These are phyloP conservation scores for Neonectria neomacrospora DNA, from an alignment of 2,329 filamentous ascomycete species.

Conservation along the genomic window DNA sequence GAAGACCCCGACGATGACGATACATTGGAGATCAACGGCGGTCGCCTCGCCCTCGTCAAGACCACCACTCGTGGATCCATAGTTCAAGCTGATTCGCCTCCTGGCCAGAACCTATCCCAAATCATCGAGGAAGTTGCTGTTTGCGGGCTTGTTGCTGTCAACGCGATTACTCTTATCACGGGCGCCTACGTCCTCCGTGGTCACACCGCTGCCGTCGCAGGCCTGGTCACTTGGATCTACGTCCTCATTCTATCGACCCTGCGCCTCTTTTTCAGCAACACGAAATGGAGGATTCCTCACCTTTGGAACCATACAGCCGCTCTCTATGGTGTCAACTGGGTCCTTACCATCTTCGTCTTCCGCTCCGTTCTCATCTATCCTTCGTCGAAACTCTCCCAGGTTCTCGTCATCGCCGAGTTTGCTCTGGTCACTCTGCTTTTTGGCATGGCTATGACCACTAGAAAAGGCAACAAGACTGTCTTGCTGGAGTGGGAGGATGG, in stretches of 20 bases:
- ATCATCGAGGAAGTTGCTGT: slow-evolving; percentile 81
- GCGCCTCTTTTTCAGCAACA: slow-evolving; percentile 74
- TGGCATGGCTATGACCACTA: slow-evolving; percentile 79
- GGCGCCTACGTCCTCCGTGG: slow-evolving; percentile 68
- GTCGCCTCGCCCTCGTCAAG: slow-evolving; percentile 67
- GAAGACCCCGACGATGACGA: slow-evolving; percentile 70
- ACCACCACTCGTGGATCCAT: slow-evolving; percentile 71
- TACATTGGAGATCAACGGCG: slow-evolving; percentile 65
- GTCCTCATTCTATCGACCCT: slow-evolving; percentile 77
- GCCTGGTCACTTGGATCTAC: slow-evolving; percentile 83
- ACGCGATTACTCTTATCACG: slow-evolving; percentile 71
- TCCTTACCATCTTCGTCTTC: slow-evolving; percentile 80
- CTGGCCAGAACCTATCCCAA: slow-evolving; percentile 76
- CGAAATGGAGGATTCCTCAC: slow-evolving; percentile 73
- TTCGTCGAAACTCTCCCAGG: slow-evolving; percentile 68
- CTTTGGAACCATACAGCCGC: slow-evolving; percentile 94
- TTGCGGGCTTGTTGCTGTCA: slow-evolving; percentile 75
- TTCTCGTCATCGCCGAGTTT: slow-evolving; percentile 79
- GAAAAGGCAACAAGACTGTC: slow-evolving; percentile 92
- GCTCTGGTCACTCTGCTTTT: slow-evolving; percentile 78
- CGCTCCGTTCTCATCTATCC: slow-evolving; percentile 87
- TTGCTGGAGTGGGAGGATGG: slow-evolving; percentile 89
- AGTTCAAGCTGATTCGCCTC: slow-evolving; percentile 80
- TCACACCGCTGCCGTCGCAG: slow-evolving; percentile 70
- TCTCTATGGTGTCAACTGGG: slow-evolving; percentile 86